A percentile compares a stretch with the other conserved stretches of the same genome.
These are phyloP conservation scores for Schoenoplectus triqueter DNA, from an alignment of 202 grass and related monocot species.

Conservation along the genomic window DNA sequence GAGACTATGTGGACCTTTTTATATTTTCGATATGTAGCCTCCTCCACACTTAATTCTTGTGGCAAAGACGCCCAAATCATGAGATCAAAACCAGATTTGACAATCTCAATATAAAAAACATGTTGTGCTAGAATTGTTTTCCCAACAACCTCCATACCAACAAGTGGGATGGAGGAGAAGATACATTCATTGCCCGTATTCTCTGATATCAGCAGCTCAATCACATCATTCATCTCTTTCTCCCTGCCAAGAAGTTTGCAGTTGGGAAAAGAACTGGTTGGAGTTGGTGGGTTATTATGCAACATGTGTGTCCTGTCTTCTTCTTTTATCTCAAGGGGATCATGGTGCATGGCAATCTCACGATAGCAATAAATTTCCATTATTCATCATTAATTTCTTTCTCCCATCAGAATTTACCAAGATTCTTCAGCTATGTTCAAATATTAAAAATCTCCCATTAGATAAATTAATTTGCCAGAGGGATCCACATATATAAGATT, in stretches of 20 bases:
- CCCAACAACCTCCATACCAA: slow-evolving; percentile 53
- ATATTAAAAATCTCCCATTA: neutral
- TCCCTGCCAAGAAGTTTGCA: slow-evolving; percentile 37
- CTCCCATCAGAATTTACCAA: slow-evolving; percentile 34
- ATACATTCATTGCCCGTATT: neutral
- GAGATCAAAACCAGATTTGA: slow-evolving; percentile 32
- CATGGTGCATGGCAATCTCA: slow-evolving; percentile 21
- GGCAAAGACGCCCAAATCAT: slow-evolving; percentile 46
- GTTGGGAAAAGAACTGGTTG: slow-evolving; percentile 36
- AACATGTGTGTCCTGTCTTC: slow-evolving; percentile 13
- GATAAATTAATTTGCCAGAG: neutral
- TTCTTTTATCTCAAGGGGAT: slow-evolving; percentile 31
- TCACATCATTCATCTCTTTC: slow-evolving; percentile 37
- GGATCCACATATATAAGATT: neutral
- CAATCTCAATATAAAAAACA: slow-evolving; percentile 24
- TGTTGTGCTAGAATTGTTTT: slow-evolving; percentile 46
- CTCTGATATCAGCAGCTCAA: neutral
- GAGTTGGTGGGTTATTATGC: neutral
- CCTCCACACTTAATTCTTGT: slow-evolving; percentile 26
- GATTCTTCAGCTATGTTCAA: neutral
- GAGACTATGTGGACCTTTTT: slow-evolving; percentile 10
- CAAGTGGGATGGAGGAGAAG: slow-evolving; percentile 39
- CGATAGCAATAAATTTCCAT: neutral
- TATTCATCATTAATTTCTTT: slow-evolving; percentile 22
- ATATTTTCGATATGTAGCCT: slow-evolving; percentile 19